Conservation (phyloP, 139 green algal species). For the Desmodesmus armatus region DNA sequence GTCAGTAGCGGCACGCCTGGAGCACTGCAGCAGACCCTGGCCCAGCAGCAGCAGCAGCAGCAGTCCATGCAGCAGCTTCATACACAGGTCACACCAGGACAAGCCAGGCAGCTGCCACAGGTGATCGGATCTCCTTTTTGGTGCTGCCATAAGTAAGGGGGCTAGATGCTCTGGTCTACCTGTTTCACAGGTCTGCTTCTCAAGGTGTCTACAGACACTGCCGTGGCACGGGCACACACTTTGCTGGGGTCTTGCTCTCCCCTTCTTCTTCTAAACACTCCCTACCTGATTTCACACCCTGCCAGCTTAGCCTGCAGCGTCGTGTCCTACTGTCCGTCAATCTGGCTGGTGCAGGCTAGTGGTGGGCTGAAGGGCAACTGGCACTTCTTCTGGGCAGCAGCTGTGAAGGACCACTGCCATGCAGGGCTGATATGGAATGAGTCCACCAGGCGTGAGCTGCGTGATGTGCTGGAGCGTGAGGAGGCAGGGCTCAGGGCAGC, state of each 20-base stretch:
- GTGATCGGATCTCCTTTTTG: no score
- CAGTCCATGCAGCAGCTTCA: no score
- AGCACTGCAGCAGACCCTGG: no score
- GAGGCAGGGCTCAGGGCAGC: slow-evolving; percentile 64
- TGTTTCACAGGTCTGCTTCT: no score
- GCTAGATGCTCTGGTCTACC: no score
- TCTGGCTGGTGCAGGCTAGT: background rate
- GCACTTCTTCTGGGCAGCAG: slow-evolving; percentile 82
- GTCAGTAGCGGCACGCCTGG: no score
- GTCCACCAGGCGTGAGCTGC: slow-evolving; percentile 80
- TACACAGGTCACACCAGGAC: background rate
- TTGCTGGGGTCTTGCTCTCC: no score
- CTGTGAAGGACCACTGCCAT: slow-evolving; percentile 79
- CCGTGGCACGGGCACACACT: background rate
- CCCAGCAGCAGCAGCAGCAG: background rate
- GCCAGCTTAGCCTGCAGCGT: no score
- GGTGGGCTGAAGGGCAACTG: slow-evolving; percentile 80
- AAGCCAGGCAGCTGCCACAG: background rate
- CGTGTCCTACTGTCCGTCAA: no score
- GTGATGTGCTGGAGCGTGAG: slow-evolving; percentile 86
- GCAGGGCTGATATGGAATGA: slow-evolving; percentile 95
- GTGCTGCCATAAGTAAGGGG: no score
- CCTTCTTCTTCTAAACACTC: no score
- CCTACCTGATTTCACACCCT: no score
- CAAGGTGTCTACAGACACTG: background rate